phyloP scores from a whole-genome alignment of 495 filamentous ascomycete species.

The Penicillium taxi region DNA sequence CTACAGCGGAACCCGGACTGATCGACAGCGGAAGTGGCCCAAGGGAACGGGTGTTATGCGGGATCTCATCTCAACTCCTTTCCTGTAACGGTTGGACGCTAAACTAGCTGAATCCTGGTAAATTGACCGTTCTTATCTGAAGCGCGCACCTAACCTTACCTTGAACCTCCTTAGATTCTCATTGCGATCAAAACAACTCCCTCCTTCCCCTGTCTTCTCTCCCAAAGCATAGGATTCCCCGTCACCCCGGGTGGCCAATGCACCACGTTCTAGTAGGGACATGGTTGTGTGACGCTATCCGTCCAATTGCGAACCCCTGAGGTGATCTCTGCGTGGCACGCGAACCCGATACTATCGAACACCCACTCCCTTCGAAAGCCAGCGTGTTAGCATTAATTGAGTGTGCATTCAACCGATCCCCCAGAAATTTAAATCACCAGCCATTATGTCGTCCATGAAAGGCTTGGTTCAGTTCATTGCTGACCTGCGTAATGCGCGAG shows the following conservation, averaged over 20 bases:
- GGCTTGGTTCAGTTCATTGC: conserved; percentile 98
- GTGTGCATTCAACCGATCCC: no score
- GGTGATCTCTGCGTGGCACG: conserved; percentile 24
- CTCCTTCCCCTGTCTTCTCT: conserved; percentile 12
- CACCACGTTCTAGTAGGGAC: conserved; percentile 13
- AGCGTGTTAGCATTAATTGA: conserved; percentile 1
- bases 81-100: conserved; percentile 1
- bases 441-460: conserved; percentile 61
- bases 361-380: conserved; percentile 10
- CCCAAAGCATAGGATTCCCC: conserved; percentile 1
- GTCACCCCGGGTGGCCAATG: conserved; percentile 16
- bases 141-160: conserved; percentile 1
- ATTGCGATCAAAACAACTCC: conserved; percentile 13
- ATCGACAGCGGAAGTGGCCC: conserved; percentile 33
- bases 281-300: conserved; percentile 29
- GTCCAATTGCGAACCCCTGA: conserved; percentile 23
- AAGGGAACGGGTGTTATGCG: conserved; percentile 17
- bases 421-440: no score
- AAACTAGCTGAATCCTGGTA: background rate
- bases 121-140: background rate
- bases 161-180: background rate
- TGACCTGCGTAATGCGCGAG: conserved; percentile 88
- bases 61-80: conserved; percentile 4
- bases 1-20: conserved; percentile 25
- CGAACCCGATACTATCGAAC: conserved; percentile 14